Conservation (phyloP, 176 grass and related monocot genomes). For the Lolium multiflorum region DNA sequence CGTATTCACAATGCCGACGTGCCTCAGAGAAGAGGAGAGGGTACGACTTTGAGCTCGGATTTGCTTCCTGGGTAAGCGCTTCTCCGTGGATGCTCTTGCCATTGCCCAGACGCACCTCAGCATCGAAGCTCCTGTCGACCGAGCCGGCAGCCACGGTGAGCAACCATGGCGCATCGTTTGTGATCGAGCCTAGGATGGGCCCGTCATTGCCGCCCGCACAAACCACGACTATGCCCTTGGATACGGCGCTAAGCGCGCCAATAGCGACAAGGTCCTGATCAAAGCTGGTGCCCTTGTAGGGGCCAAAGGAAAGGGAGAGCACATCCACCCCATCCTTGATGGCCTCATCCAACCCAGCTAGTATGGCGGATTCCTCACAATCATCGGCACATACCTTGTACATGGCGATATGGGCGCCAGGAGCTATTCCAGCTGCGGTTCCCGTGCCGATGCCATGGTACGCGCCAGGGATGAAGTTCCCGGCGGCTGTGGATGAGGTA, state of each 20-base stretch:
- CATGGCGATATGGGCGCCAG: conserved; percentile 57
- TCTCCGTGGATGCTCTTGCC: background rate
- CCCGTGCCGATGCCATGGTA: background rate
- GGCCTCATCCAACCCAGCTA: conserved; percentile 34
- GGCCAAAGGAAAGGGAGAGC: conserved; percentile 56
- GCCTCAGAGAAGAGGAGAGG: conserved; percentile 24
- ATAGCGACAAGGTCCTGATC: conserved; percentile 40
- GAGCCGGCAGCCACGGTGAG: conserved; percentile 56
- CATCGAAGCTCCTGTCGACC: conserved; percentile 27
- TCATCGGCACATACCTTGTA: conserved; percentile 48
- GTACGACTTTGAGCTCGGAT: background rate
- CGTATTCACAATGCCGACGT: background rate
- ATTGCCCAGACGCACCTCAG: background rate
- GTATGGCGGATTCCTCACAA: background rate
- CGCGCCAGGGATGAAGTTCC: conserved; percentile 24
- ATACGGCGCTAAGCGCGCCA: conserved; percentile 45
- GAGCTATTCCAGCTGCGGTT: conserved; percentile 40
- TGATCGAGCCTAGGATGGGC: too few species aligned
- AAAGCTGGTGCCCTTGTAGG: background rate
- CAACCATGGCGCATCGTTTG: conserved; percentile 68
- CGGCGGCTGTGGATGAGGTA: conserved; percentile 56
- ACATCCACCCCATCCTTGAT: conserved; percentile 72
- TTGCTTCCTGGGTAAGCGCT: background rate
- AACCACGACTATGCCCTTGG: conserved; percentile 51
- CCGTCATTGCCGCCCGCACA: conserved; percentile 37